phyloP scores from a whole-genome alignment of 345 rosid genomes.

The Ceriops tagal region DNA sequence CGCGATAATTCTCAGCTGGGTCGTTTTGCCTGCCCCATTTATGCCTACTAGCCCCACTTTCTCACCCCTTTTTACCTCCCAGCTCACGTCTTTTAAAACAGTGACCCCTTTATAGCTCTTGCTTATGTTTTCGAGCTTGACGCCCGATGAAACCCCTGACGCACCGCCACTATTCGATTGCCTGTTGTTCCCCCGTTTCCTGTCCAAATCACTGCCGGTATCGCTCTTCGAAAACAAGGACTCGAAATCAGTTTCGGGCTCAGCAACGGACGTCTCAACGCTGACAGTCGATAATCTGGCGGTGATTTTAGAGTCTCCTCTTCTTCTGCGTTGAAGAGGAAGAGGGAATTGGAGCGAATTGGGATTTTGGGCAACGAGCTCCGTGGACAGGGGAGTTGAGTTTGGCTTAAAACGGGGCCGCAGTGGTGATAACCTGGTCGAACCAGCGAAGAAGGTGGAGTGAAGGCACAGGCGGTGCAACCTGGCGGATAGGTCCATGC shows the following conservation, averaged over 20 bases:
- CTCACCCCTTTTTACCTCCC: constrained; percentile 94
- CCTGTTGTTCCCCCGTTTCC: constrained; percentile 31
- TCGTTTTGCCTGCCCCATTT: constrained; percentile 95
- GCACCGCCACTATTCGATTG: constrained; percentile 54
- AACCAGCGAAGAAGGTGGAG: constrained; percentile 45
- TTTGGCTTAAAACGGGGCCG: constrained; percentile 27
- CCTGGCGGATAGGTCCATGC: constrained; percentile 58
- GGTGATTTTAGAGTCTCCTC: constrained; percentile 22
- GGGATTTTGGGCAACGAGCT: constrained; percentile 11
- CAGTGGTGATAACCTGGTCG: constrained; percentile 13
- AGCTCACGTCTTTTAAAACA: constrained; percentile 67
- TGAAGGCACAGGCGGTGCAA: constrained; percentile 59
- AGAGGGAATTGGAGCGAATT: constrained; percentile 6
- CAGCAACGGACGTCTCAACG: constrained; percentile 44
- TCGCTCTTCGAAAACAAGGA: constrained; percentile 50
- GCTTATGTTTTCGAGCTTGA: constrained; percentile 73
- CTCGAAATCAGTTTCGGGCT: constrained; percentile 53
- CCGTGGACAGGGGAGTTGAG: constrained; percentile 23
- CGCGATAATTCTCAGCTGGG: constrained; percentile 79
- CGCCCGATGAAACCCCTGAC: constrained; percentile 81
- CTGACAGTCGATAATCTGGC: constrained; percentile 51
- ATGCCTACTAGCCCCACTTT: constrained; percentile 91
- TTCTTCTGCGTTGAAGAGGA: constrained; percentile 31
- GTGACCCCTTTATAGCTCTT: constrained; percentile 82
- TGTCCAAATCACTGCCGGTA: constrained; percentile 31